A percentile compares a stretch with the other conserved stretches of the same genome.
Evolutionary conservation across 257 asterid genomes (phyloP).

Genomic region (Voacanga thouarsii): DNA sequence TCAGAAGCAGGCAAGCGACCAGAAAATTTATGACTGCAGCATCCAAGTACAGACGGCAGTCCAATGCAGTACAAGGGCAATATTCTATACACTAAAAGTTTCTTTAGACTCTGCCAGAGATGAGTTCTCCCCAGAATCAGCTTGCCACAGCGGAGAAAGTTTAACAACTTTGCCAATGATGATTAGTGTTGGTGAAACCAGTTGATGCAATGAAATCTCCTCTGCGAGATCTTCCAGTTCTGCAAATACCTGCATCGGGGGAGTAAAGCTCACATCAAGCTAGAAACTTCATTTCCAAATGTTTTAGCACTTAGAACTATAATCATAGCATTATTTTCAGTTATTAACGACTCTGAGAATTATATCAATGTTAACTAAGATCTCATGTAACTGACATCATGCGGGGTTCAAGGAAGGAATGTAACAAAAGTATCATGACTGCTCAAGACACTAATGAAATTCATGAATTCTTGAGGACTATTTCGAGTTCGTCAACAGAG

Average conservation of each 20-base stretch:
- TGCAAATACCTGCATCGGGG: slow-evolving; percentile 56
- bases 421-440: background rate
- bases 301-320: background rate
- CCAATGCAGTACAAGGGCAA: background rate
- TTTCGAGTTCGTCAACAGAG: background rate
- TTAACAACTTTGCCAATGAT: slow-evolving; percentile 81
- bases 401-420: background rate
- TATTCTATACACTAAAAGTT: slow-evolving; percentile 4
- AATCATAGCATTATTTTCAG: background rate
- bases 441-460: background rate
- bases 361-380: background rate
- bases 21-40: background rate
- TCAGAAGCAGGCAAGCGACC: background rate
- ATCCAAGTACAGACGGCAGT: background rate
- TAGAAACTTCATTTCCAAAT: background rate
- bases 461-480: background rate
- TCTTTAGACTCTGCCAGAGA: slow-evolving; percentile 41
- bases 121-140: slow-evolving; percentile 33
- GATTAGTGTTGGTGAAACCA: slow-evolving; percentile 75
- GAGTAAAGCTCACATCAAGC: background rate
- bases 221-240: slow-evolving; percentile 66
- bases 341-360: background rate
- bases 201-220: slow-evolving; percentile 48
- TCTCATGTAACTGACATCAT: background rate
- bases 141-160: slow-evolving; percentile 77